Base-by-base conservation (phyloP, 495 filamentous ascomycete species). In the Daldinia concentrica region DNA sequence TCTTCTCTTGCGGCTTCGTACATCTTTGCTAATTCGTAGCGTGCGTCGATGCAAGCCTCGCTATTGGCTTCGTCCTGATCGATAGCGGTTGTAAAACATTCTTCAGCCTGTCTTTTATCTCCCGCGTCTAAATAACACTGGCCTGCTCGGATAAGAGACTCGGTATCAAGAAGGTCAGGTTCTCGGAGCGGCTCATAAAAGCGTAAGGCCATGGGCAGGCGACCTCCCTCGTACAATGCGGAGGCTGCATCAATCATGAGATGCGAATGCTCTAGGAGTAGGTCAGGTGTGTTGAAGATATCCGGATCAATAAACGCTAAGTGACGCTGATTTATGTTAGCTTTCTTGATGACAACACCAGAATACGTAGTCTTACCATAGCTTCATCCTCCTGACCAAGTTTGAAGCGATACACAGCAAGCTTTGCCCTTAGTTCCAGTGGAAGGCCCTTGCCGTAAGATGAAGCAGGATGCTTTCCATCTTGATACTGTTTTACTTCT, bases 391-490 rank as follows among this genome's bases (percentile, higher is more conserved):
- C 79, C 62, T 94, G 77, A 0, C 87, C 88, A 69, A 91, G 82
- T 54, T 88, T 89, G 36, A 96, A 78, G 26, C 96, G 87, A 77
- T 91, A 96, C 4, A 95, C 74, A 9, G 93, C 95, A 65, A 99
- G 81, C 78, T 93, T 97, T 15, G 93, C 87, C n/a, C 94, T 88
- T 36, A 98, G 77, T 66, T 98, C 94, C 3, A 92, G 74, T 0
- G 95, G 95, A 14, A 99, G 84, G 1, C 90, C 90, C 34, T 85
- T 78, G 3, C 93, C 93, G 74, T 97, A 98, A 0, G 85, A 81
- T 24, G 86, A 83, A 12, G 73, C 74, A 1, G 86, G 84, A 79
- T 88, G 90, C 59, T 78, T 91, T 6, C 86, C 86, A 1, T 79
- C 67, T 26, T 80, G 76, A 41, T 84, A 84, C 26, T 85, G 80